Evolutionary conservation across 2,329 filamentous ascomycete species (phyloP).

Genomic region (Hymenoscyphus fructigenus): DNA sequence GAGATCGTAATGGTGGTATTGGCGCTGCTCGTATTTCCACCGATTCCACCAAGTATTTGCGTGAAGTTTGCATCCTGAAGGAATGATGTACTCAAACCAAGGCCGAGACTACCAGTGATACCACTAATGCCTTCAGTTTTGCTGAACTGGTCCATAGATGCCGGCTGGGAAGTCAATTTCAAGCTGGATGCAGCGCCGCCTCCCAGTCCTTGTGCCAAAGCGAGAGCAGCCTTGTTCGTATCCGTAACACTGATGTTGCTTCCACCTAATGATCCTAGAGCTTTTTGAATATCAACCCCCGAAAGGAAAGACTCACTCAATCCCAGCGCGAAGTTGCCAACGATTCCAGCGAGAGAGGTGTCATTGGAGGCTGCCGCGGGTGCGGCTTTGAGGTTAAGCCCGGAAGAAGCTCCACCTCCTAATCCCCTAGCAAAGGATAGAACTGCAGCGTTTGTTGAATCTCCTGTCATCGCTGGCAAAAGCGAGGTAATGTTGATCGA

Average conservation of each 20-base stretch:
- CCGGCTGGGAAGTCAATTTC: background rate
- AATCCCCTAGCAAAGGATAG: background rate
- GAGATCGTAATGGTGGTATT: background rate
- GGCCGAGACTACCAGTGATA: conserved; percentile 5
- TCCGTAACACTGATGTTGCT: no score
- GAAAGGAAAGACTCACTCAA: no score
- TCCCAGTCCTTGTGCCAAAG: conserved; percentile 6
- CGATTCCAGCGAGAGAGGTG: no score
- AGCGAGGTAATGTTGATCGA: conserved; percentile 16
- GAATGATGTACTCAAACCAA: conserved; percentile 3
- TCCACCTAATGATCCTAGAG: no score
- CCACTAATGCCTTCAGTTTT: conserved; percentile 4
- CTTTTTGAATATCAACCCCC: no score
- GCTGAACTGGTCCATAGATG: background rate
- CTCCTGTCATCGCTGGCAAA: background rate
- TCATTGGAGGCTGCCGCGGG: background rate
- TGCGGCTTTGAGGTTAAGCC: conserved; percentile 13
- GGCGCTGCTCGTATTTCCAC: background rate
- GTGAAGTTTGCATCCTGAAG: background rate
- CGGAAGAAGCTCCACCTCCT: conserved; percentile 14
- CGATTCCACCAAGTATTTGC: background rate
- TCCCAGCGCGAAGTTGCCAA: no score
- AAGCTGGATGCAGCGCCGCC: conserved; percentile 2
- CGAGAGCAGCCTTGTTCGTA: no score
- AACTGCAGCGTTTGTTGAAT: conserved; percentile 1